Evolutionary conservation across 352 stramenopile species (phyloP), one percentile per base, ranked within the genome.

Genomic region (Globisporangium nodosum): DNA sequence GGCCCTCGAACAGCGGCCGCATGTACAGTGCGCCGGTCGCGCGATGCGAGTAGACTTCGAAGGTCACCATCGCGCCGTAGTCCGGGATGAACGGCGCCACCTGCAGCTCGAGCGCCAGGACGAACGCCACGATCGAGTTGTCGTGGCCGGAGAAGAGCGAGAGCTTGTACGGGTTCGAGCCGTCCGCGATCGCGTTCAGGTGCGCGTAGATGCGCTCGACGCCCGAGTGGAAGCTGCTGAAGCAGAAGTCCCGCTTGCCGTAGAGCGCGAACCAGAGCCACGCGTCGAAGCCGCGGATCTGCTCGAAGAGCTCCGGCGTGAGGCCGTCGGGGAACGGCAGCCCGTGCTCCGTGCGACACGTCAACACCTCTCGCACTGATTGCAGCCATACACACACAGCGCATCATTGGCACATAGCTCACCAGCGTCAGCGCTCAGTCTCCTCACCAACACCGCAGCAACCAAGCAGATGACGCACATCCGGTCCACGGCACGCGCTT

Each of bases 261-360:
- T 92, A 92, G 15, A 90, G 59, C 9, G 73, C 76, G 42, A 90
- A 73, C 84, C 80, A 94, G 48, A 92, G 54, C 81, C 80, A 90
- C 7, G 76, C 81, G 47, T 90, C 81, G 15, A 85, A 78, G 24
- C 86, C 68, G 54, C 76, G 69, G 30, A 91, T 76, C 46, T 84
- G 72, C 5, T 66, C 57, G 37, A 90, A 91, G 15, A 91, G 68
- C 47, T 86, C 74, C 12, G 73, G 40, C 43, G 76, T 66, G 20
- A 92, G 55, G 3, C 80, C 81, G 9, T 74, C 63, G 0, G 84
- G 81, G 54, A 90, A 71, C 1, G 73, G 51, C 3, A 92, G 49
- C 8, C 71, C 75, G 51, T 94, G 81, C 18, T 83, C 74, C n/a
- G 73, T 65, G 24, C 69, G 73, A 20, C 79, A 90, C 42, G 87